A percentile compares a stretch with the other conserved stretches of the same genome.
These are phyloP conservation scores for Aspergillus niger DNA, from an alignment of 2,329 filamentous ascomycete genomes.

Conservation along the genomic window DNA sequence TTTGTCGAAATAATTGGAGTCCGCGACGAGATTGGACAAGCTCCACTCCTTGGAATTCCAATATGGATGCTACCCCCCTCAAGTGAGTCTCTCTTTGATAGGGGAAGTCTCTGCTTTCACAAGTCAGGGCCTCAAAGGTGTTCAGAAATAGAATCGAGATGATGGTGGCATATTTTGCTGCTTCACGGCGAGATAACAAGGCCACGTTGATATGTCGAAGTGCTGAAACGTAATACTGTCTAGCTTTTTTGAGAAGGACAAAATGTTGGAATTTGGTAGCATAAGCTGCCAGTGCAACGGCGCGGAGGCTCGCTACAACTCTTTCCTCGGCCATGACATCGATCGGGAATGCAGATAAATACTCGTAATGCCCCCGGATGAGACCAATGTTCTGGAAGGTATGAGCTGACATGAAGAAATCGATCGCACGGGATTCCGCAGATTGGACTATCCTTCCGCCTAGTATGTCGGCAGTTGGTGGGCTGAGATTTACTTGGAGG, in stretches of 20 bases:
- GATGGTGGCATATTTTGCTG: slow-evolving; percentile 9
- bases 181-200: not conserved
- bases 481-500: not conserved
- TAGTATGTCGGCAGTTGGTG: not conserved
- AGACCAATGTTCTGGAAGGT: slow-evolving; percentile 13
- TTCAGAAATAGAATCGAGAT: slow-evolving; percentile 15
- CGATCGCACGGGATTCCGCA: slow-evolving; percentile 10
- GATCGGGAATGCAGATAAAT: slow-evolving; percentile 4
- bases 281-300: slow-evolving; percentile 18
- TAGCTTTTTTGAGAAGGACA: slow-evolving; percentile 11
- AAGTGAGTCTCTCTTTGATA: slow-evolving; percentile 14
- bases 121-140: slow-evolving; percentile 17
- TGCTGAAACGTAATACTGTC: slow-evolving; percentile 12
- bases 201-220: slow-evolving; percentile 7
- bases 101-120: slow-evolving; percentile 1
- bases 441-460: not conserved
- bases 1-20: slow-evolving; percentile 20
- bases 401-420: slow-evolving; percentile 16
- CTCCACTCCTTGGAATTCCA: slow-evolving; percentile 1
- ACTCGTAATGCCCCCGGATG: slow-evolving; percentile 19
- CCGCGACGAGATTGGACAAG: slow-evolving; percentile 14
- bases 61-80: slow-evolving; percentile 14
- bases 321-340: not conserved
- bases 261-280: slow-evolving; percentile 8
- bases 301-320: slow-evolving; percentile 10